Evolutionary conservation across 129 eudicot genomes (phyloP).

Genomic region (Chrysanthemum makinoi): DNA sequence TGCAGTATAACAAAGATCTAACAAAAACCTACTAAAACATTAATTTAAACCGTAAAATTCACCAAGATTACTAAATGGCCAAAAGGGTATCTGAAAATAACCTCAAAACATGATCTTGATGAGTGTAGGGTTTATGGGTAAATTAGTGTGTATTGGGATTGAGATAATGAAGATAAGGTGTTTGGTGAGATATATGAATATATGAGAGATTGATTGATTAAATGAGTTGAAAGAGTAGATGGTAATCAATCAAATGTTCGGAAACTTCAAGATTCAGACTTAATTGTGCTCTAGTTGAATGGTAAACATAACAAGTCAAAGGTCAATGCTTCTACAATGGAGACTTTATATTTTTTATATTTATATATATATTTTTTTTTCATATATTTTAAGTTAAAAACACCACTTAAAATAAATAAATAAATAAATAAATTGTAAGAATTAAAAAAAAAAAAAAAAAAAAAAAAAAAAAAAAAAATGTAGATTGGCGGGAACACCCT

Average conservation of each 20-base stretch:
- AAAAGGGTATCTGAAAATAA: conserved; percentile 23
- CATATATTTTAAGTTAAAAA: too few relatives aligned
- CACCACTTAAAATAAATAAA: too few relatives aligned
- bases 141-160: neutral
- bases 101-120: conserved; percentile 30
- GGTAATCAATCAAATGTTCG: conserved; percentile 21
- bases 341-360: too few relatives aligned
- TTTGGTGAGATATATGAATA: neutral
- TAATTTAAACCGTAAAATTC: conserved; percentile 14
- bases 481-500: too few relatives aligned
- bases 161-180: conserved; percentile 13
- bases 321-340: conserved; percentile 14
- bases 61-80: conserved; percentile 14
- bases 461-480: neutral
- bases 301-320: conserved; percentile 3
- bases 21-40: conserved; percentile 5
- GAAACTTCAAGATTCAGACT: conserved; percentile 43
- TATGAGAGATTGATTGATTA: neutral
- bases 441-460: too few relatives aligned
- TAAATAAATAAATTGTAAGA: too few relatives aligned
- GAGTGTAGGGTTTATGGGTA: conserved; percentile 33
- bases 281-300: conserved; percentile 1
- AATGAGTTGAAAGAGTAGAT: conserved; percentile 15
- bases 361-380: too few relatives aligned
- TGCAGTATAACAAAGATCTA: conserved; percentile 25